A percentile compares a stretch with the other conserved stretches of the same genome.
Evolutionary conservation across 805 yeast species (phyloP).

Genomic region (Saturnispora hagleri): DNA sequence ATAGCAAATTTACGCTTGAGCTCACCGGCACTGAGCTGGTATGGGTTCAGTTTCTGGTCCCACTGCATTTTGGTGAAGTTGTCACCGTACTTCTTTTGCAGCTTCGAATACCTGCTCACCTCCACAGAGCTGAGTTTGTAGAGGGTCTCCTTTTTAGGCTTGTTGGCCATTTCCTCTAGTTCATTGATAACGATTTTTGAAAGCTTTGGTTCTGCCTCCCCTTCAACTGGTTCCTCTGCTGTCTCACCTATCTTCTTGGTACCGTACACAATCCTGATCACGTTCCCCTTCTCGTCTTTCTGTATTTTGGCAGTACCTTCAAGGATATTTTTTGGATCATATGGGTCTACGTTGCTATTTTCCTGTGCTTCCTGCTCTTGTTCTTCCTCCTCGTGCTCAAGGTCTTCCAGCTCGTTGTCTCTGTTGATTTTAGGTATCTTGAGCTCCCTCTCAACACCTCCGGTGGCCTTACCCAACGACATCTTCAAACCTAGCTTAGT

Average conservation of each 20-base stretch:
- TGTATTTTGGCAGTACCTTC: constrained; percentile 73
- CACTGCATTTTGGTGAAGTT: constrained; percentile 85
- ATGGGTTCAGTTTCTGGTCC: constrained; percentile 77
- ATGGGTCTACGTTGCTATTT: constrained; percentile 29
- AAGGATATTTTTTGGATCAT: constrained; percentile 53
- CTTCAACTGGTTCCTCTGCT: neutral
- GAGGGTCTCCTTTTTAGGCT: constrained; percentile 38
- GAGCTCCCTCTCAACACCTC: constrained; percentile 68
- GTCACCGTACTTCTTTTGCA: constrained; percentile 76
- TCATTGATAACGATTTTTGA: constrained; percentile 54
- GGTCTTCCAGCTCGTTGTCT: constrained; percentile 12
- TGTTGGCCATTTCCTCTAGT: constrained; percentile 53
- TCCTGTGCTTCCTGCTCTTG: constrained; percentile 30
- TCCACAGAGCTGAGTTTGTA: constrained; percentile 58
- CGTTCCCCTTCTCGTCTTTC: constrained; percentile 62
- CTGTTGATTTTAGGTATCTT: constrained; percentile 25
- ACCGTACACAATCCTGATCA: constrained; percentile 61
- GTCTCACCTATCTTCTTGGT: constrained; percentile 33
- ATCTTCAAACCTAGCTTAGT: constrained; percentile 68
- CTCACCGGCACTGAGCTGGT: constrained; percentile 82
- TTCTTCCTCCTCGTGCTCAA: constrained; percentile 19
- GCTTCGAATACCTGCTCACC: constrained; percentile 52
- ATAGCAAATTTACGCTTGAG: constrained; percentile 58
- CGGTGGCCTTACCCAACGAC: constrained; percentile 58
- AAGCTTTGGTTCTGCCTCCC: constrained; percentile 24